A percentile compares a stretch with the other conserved stretches of the same genome.
Evolutionary conservation across 371 early-diverging fungal genomes (phyloP).

Genomic region (Mucor plumbeus): DNA sequence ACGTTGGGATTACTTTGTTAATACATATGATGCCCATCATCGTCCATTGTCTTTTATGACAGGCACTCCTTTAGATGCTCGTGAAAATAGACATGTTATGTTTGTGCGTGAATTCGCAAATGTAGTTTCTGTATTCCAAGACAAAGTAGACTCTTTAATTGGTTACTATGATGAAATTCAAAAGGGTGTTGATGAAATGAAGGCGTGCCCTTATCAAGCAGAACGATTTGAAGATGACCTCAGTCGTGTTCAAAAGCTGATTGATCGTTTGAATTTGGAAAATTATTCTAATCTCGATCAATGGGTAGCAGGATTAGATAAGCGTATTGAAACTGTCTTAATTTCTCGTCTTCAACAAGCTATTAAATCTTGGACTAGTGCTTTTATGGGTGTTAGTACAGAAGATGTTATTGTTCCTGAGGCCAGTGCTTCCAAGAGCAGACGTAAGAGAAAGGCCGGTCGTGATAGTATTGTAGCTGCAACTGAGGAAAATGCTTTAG

Average conservation of each 20-base stretch:
- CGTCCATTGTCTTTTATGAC: constrained; percentile 55
- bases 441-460: constrained; percentile 63
- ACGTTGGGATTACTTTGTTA: constrained; percentile 97
- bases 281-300: constrained; percentile 90
- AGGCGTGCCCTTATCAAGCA: constrained; percentile 76
- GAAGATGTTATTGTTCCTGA: constrained; percentile 57
- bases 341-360: constrained; percentile 79
- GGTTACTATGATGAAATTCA: constrained; percentile 83
- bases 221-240: constrained; percentile 74
- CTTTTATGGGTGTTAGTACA: constrained; percentile 65
- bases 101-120: constrained; percentile 96
- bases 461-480: constrained; percentile 38
- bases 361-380: constrained; percentile 76
- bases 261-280: constrained; percentile 92
- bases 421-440: constrained; percentile 49
- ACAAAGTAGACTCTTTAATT: constrained; percentile 89
- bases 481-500: constrained; percentile 44
- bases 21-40: constrained; percentile 72
- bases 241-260: constrained; percentile 83
- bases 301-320: constrained; percentile 89
- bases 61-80: constrained; percentile 60
- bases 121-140: constrained; percentile 92
- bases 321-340: constrained; percentile 83
- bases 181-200: constrained; percentile 80
- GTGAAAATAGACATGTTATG: constrained; percentile 87